Evolutionary conservation across 805 yeast species (phyloP).

Genomic region (Kodamaea laetipori): DNA sequence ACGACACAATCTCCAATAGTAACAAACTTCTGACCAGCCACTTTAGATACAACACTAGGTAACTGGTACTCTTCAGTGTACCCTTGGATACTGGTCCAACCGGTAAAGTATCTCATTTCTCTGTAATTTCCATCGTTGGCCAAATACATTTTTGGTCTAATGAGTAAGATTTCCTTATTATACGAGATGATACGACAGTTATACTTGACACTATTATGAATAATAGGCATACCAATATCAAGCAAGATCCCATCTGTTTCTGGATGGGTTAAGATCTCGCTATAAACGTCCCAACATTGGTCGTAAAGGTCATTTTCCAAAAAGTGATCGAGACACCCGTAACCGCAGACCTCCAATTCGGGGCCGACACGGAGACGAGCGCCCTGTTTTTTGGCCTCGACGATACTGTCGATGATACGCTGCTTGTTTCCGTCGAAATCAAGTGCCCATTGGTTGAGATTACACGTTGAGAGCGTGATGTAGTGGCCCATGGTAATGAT

Average conservation of each 20-base stretch:
- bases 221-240: slow-evolving; percentile 93
- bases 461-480: slow-evolving; percentile 90
- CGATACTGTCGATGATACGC: slow-evolving; percentile 80
- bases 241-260: slow-evolving; percentile 75
- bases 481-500: slow-evolving; percentile 69
- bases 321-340: slow-evolving; percentile 93
- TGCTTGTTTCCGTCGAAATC: slow-evolving; percentile 97
- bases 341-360: slow-evolving; percentile 91
- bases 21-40: slow-evolving; percentile 69
- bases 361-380: slow-evolving; percentile 94
- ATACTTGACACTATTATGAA: slow-evolving; percentile 84
- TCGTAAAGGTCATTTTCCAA: slow-evolving; percentile 83
- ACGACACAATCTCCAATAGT: slow-evolving; percentile 90
- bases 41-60: slow-evolving; percentile 66
- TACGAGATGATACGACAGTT: slow-evolving; percentile 86
- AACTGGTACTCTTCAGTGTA: slow-evolving; percentile 66
- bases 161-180: slow-evolving; percentile 76
- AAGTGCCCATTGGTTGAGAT: slow-evolving; percentile 97
- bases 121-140: slow-evolving; percentile 98
- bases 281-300: slow-evolving; percentile 95
- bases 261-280: slow-evolving; percentile 65
- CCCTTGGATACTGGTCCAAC: slow-evolving; percentile 81
- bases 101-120: slow-evolving; percentile 95
- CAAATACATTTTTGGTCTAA: slow-evolving; percentile 88
- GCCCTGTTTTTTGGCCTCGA: slow-evolving; percentile 69